phyloP scores from a whole-genome alignment of 2,329 filamentous ascomycete genomes.

The Phoma sp. region DNA sequence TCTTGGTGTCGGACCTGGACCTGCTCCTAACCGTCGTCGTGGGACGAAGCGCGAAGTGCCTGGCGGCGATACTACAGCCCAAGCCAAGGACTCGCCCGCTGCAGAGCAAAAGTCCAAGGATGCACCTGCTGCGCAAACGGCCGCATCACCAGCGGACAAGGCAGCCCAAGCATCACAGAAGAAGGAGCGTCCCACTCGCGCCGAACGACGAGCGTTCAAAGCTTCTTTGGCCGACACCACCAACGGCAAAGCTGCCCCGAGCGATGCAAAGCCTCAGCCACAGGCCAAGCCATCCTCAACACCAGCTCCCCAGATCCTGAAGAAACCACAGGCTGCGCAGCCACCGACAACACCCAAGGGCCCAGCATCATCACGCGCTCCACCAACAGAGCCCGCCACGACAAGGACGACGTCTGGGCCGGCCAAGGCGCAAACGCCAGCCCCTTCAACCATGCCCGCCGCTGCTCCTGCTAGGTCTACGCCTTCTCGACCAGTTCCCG shows the following conservation, averaged over 20 bases:
- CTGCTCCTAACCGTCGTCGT: slow-evolving; percentile 52
- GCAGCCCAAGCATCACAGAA: slow-evolving; percentile 38
- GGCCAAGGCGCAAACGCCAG: slow-evolving; percentile 24
- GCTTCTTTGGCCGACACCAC: slow-evolving; percentile 44
- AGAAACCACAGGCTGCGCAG: slow-evolving; percentile 46
- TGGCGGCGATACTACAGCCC: slow-evolving; percentile 29
- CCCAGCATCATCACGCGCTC: slow-evolving; percentile 37
- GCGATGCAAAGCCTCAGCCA: slow-evolving; percentile 36
- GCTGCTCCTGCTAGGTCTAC: slow-evolving; percentile 20
- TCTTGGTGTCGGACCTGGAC: slow-evolving; percentile 59
- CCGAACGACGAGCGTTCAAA: slow-evolving; percentile 50
- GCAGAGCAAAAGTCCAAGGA: slow-evolving; percentile 43
- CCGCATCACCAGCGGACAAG: slow-evolving; percentile 35
- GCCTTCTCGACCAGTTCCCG: slow-evolving; percentile 31
- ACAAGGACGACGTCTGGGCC: slow-evolving; percentile 26
- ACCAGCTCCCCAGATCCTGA: slow-evolving; percentile 48
- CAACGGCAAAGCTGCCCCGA: slow-evolving; percentile 32
- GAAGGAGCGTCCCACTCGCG: slow-evolving; percentile 49
- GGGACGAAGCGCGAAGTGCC: slow-evolving; percentile 49
- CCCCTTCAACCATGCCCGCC: slow-evolving; percentile 23
- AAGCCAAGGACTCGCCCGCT: slow-evolving; percentile 36
- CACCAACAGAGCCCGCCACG: slow-evolving; percentile 40
- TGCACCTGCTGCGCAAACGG: slow-evolving; percentile 19
- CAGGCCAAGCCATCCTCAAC: slow-evolving; percentile 32
- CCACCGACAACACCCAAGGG: slow-evolving; percentile 39